Percentiles rank a stretch among this genome's conserved stretches.
These are phyloP conservation scores for Saccharum officinarum DNA, from an alignment of 176 grass and related monocot genomes.

Conservation along the genomic window DNA sequence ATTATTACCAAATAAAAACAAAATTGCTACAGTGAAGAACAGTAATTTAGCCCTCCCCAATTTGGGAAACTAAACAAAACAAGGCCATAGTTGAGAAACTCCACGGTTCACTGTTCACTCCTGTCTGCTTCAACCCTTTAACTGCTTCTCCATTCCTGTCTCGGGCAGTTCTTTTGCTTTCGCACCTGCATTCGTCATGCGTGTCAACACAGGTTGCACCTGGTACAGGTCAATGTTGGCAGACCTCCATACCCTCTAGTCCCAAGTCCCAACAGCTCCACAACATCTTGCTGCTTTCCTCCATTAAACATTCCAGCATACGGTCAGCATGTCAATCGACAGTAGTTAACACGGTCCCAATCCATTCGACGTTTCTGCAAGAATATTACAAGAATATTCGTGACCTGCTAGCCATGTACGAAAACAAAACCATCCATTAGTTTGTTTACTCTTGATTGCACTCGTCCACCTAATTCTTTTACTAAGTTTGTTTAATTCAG, in stretches of 20 bases:
- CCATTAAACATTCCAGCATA: background rate
- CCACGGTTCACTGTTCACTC: background rate
- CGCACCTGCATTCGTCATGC: background rate
- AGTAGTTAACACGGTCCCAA: background rate
- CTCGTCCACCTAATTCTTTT: background rate
- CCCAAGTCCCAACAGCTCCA: background rate
- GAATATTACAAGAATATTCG: slow-evolving; percentile 27
- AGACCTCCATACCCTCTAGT: background rate
- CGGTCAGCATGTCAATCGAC: slow-evolving; percentile 3
- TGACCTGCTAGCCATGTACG: background rate
- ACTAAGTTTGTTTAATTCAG: background rate
- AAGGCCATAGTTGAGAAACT: no score
- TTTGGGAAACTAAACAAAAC: no score
- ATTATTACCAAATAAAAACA: no score
- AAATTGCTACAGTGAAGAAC: no score
- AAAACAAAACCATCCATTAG: background rate
- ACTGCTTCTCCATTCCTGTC: background rate
- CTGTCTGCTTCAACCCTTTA: background rate
- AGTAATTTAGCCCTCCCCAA: no score
- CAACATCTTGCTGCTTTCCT: background rate
- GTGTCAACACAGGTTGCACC: slow-evolving; percentile 9
- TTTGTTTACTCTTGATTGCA: slow-evolving; percentile 16
- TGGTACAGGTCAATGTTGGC: background rate
- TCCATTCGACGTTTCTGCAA: background rate
- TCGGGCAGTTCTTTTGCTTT: no score